Evolutionary conservation across 129 eudicot species (phyloP).

Genomic region (Escallonia herrerae): DNA sequence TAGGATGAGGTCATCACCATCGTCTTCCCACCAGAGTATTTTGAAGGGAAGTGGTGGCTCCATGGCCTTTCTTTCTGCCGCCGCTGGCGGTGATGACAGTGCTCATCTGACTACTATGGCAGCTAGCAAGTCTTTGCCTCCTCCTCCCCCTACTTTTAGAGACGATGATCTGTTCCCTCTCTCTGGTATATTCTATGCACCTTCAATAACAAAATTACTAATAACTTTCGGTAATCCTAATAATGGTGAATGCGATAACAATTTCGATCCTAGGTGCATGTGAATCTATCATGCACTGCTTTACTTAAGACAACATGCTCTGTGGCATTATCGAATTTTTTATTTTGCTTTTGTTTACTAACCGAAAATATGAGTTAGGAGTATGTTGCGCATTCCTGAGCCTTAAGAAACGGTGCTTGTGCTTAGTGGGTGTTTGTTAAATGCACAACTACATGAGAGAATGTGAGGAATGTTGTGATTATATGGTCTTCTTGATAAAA

Average conservation of each 20-base stretch:
- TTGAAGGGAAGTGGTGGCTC: conserved; percentile 12
- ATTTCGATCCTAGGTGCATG: no score
- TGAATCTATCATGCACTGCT: no score
- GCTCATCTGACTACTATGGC: conserved; percentile 16
- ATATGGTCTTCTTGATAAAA: no score
- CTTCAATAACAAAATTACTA: neutral
- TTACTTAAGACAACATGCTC: no score
- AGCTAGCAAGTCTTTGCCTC: conserved; percentile 28
- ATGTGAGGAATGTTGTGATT: neutral
- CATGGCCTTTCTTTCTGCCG: conserved; percentile 8
- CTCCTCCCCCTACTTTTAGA: conserved; percentile 27
- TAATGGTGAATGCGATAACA: neutral
- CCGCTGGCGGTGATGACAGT: conserved; percentile 25
- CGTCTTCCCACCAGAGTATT: conserved; percentile 18
- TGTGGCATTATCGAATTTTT: no score
- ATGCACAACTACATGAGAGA: neutral
- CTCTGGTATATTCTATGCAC: conserved; percentile 10
- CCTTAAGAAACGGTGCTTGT: no score
- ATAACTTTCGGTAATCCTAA: neutral
- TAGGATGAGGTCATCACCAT: conserved; percentile 29
- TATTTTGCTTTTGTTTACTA: no score
- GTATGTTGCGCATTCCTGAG: no score
- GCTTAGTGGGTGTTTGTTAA: no score
- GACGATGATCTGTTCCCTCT: conserved; percentile 36
- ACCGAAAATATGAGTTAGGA: no score